phyloP scores from a whole-genome alignment of 2,329 filamentous ascomycete species.

The Cercospora zeae-maydis region DNA sequence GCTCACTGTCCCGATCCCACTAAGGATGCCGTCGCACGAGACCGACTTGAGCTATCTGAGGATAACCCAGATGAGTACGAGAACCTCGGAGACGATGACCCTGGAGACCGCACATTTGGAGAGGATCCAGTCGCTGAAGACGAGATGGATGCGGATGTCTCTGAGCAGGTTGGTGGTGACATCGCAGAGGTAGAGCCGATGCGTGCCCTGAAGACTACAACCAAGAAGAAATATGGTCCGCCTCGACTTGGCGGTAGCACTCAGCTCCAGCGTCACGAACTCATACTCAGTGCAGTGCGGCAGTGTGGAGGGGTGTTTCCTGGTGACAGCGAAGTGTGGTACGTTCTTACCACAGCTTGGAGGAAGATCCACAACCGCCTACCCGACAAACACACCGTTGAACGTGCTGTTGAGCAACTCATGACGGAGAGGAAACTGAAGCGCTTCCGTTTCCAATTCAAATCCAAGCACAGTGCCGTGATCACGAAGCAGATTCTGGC shows the following conservation, averaged over 20 bases:
- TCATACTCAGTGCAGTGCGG: conserved; percentile 54
- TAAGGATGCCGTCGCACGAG: background rate
- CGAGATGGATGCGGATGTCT: conserved; percentile 2
- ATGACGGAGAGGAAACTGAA: conserved; percentile 51
- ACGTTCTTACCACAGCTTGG: conserved; percentile 55
- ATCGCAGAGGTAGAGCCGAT: background rate
- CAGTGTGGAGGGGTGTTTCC: conserved; percentile 55
- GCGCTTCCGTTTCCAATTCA: conserved; percentile 52
- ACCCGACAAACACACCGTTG: conserved; percentile 54
- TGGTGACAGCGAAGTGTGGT: conserved; percentile 52
- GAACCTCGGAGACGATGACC: background rate
- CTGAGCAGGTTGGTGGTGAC: background rate
- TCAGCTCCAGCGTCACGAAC: conserved; percentile 42
- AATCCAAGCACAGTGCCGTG: conserved; percentile 46
- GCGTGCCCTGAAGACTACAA: conserved; percentile 1
- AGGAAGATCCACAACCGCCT: conserved; percentile 42
- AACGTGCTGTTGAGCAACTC: conserved; percentile 49
- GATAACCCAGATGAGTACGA: background rate
- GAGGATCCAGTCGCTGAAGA: background rate
- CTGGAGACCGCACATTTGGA: background rate
- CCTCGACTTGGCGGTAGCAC: conserved; percentile 5
- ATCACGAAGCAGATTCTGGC: conserved; percentile 51
- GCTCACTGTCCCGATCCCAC: background rate
- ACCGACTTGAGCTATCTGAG: background rate
- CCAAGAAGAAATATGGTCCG: conserved; percentile 4